Evolutionary conservation across 2,329 filamentous ascomycete genomes (phyloP).

Genomic region (Monosporascus sp.): DNA sequence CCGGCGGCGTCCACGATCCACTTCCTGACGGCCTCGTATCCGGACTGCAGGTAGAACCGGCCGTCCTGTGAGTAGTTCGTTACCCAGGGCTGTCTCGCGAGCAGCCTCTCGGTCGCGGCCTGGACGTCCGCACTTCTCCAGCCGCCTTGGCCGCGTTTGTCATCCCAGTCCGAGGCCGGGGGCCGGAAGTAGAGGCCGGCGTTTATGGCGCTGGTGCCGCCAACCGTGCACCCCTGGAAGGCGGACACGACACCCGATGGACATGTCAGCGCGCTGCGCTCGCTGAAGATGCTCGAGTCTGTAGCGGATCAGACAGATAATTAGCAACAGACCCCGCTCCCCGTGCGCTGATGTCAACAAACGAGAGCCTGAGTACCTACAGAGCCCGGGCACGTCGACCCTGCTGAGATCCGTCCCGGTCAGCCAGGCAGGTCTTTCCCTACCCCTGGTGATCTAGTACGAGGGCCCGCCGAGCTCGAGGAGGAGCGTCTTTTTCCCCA

Average conservation of each 20-base stretch:
- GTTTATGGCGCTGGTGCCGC: slow-evolving; percentile 49
- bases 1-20: slow-evolving; percentile 47
- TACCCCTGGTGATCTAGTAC: slow-evolving; percentile 43
- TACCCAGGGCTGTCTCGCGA: slow-evolving; percentile 37
- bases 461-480: slow-evolving; percentile 47
- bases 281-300: slow-evolving; percentile 45
- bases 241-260: slow-evolving; percentile 32
- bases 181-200: slow-evolving; percentile 50
- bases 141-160: slow-evolving; percentile 37
- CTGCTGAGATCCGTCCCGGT: slow-evolving; percentile 41
- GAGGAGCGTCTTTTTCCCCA: slow-evolving; percentile 45
- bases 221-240: slow-evolving; percentile 45
- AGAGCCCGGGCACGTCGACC: slow-evolving; percentile 49
- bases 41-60: slow-evolving; percentile 41
- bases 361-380: slow-evolving; percentile 19
- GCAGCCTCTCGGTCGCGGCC: slow-evolving; percentile 39
- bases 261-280: slow-evolving; percentile 36
- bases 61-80: slow-evolving; percentile 39
- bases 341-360: background rate
- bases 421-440: slow-evolving; percentile 43
- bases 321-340: background rate
- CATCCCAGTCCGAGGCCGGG: slow-evolving; percentile 46
- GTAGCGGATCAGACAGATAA: background rate
- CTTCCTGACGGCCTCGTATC: slow-evolving; percentile 39
- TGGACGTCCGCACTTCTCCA: slow-evolving; percentile 48